Evolutionary conservation across 257 asterid genomes (phyloP).

Genomic region (Avicennia marina): DNA sequence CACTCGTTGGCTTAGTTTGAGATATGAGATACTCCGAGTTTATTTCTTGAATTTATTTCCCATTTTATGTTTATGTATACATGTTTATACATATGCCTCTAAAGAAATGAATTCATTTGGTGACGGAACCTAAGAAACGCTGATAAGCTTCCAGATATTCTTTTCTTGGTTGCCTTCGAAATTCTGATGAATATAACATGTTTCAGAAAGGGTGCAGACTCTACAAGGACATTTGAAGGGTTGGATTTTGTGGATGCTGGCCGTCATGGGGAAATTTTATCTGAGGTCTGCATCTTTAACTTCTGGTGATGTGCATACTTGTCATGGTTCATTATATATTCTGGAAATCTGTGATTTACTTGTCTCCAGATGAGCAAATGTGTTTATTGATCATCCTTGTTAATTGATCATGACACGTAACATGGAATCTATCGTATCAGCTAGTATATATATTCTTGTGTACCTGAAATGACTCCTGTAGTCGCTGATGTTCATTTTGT

Average conservation of each 20-base stretch:
- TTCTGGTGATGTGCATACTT: conserved; percentile 12
- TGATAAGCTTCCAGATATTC: too few species aligned
- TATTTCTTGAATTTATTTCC: too few species aligned
- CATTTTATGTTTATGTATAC: too few species aligned
- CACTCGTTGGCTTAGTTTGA: too few species aligned
- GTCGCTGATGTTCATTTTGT: not conserved
- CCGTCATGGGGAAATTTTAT: conserved; percentile 85
- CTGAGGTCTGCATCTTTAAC: conserved; percentile 55
- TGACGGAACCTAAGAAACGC: too few species aligned
- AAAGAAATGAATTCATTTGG: too few species aligned
- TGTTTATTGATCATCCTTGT: not conserved
- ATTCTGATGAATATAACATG: conserved; percentile 22
- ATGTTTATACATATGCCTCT: too few species aligned
- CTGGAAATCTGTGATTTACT: not conserved
- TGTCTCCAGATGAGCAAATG: not conserved
- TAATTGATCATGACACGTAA: too few species aligned
- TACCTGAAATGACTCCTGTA: not conserved
- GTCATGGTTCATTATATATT: conserved; percentile 2
- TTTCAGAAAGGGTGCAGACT: conserved; percentile 65
- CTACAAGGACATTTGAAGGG: conserved; percentile 77
- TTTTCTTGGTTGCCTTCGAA: too few species aligned
- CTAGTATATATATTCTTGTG: conserved; percentile 3
- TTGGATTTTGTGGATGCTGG: conserved; percentile 75
- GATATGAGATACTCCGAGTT: too few species aligned
- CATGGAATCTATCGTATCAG: too few species aligned